Base-by-base conservation (phyloP, 1,284 basidiomycete genomes). In the Sutorius eximius region DNA sequence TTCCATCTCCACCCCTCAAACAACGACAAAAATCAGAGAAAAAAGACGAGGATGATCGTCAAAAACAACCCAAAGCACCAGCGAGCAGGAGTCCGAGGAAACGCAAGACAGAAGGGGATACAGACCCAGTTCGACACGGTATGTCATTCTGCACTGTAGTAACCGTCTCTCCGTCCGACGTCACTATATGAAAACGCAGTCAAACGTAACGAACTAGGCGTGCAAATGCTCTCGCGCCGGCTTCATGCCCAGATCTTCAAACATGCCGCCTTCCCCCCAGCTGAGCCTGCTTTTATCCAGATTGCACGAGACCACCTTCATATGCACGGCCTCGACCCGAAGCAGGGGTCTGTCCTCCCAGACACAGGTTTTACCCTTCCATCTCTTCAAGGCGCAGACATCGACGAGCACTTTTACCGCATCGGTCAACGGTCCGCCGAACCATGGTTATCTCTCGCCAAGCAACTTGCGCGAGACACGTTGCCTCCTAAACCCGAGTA, bases 331-430 rank as follows among this genome's bases (percentile, higher is more conserved):
- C 84, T 98, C 44, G 86, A 93, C 59, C 87, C 90, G 0, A 77
- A 82, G 1, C 88, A 91, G 55, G 91, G 91, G 3, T 93, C 93
- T 10, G 80, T 87, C 2, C 80, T 96, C 15, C 86, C 89, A 0
- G 83, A 94, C 56, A 88, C 85, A 10, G 74, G 79, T 3, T 95
- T 99, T 71, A 83, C 86, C 12, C 81, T 99, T 6, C 97, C 96
- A 0, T 80, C 83, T 0, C 76, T 99, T 3, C 91, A 93, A 70
- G 97, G 95, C 13, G 67, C 75, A 5, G 87, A 88, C 58, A 83
- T 99, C 51, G 85, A 91, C 53, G 86, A 97, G 68, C 97, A 99
- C 71, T 98, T 98, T 71, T 81, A 91, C 65, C 80, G 80, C 41
- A 83, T 99, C 41, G 96, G 95, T 3, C 60, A 77, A 4, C 75